These are phyloP conservation scores for Nasturtium officinale DNA, from an alignment of 345 rosid species.

Conservation along the genomic window DNA sequence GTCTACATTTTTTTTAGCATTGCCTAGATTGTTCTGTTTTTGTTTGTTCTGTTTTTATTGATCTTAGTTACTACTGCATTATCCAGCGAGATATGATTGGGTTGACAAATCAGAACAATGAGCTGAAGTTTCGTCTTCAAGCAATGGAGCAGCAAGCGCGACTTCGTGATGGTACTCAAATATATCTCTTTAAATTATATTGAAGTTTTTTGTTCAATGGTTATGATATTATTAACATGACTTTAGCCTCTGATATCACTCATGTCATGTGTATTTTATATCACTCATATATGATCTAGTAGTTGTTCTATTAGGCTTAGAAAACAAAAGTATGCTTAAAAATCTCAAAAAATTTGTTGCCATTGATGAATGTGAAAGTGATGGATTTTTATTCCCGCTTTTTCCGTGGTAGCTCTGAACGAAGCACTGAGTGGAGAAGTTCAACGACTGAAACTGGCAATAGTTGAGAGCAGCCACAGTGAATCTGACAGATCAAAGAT, in stretches of 20 bases:
- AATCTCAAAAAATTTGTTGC: not conserved
- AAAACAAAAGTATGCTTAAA: not conserved
- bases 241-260: not conserved
- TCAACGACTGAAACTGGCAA: constrained; percentile 48
- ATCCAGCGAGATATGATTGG: constrained; percentile 89
- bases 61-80: constrained; percentile 15
- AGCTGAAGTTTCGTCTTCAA: constrained; percentile 91
- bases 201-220: not conserved
- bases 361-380: not conserved
- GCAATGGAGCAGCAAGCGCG: constrained; percentile 98
- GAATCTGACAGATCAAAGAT: constrained; percentile 42
- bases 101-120: constrained; percentile 89
- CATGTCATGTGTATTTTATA: not conserved
- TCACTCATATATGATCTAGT: no score
- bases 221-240: not conserved
- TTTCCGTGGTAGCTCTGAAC: constrained; percentile 50
- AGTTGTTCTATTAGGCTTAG: no score
- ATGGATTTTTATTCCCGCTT: not conserved
- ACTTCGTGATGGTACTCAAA: constrained; percentile 74
- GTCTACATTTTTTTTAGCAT: constrained; percentile 1
- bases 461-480: constrained; percentile 41
- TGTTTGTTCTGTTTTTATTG: constrained; percentile 1
- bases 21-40: not conserved
- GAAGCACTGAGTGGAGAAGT: constrained; percentile 57
- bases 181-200: not conserved